Percentiles rank a stretch among this genome's conserved stretches.
Evolutionary conservation across 495 filamentous ascomycete species (phyloP).

Genomic region (Cercophora sp.): DNA sequence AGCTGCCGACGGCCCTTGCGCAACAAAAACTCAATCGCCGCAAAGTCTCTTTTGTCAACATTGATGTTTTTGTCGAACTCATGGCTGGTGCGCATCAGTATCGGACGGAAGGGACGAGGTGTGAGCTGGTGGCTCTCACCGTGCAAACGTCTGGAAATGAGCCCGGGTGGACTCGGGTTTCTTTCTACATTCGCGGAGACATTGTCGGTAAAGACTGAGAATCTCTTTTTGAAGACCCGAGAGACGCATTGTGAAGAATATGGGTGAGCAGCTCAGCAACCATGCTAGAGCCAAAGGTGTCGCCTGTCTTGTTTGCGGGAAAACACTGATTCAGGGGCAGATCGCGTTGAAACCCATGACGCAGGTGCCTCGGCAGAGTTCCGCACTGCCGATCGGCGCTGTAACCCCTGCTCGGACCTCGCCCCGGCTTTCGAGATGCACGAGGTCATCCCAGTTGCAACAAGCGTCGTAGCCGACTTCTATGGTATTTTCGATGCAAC

Average conservation of each 20-base stretch:
- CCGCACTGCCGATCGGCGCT: too few relatives aligned
- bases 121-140: constrained; percentile 19
- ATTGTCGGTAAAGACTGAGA: constrained; percentile 77
- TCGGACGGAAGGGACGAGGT: constrained; percentile 7
- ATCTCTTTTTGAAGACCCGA: constrained; percentile 94
- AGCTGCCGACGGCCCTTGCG: constrained; percentile 81
- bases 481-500: too few relatives aligned
- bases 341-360: too few relatives aligned
- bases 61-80: constrained; percentile 71
- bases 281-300: too few relatives aligned
- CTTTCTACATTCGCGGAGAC: constrained; percentile 71
- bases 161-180: constrained; percentile 59
- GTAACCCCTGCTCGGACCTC: too few relatives aligned
- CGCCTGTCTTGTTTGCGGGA: too few relatives aligned
- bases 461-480: too few relatives aligned
- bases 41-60: constrained; percentile 84
- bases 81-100: constrained; percentile 45
- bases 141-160: constrained; percentile 40
- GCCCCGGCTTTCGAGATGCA: too few relatives aligned
- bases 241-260: constrained; percentile 46
- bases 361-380: too few relatives aligned
- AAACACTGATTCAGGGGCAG: too few relatives aligned
- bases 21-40: constrained; percentile 80
- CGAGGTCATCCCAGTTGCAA: too few relatives aligned
- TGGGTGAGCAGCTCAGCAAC: too few relatives aligned